Base-by-base conservation (phyloP, 345 rosid species). In the Brassica nigra region DNA sequence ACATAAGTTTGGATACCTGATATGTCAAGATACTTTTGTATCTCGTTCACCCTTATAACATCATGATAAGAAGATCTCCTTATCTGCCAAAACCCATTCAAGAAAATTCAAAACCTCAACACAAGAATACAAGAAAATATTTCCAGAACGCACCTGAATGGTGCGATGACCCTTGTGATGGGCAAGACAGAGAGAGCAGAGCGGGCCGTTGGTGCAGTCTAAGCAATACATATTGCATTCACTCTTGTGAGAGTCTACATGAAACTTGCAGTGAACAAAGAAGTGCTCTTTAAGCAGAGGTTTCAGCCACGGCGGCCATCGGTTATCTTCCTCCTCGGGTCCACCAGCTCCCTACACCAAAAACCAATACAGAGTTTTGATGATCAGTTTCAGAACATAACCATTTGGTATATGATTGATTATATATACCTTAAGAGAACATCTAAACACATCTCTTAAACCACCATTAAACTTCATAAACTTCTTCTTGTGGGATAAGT, bases 11-110 rank as follows among this genome's bases (percentile, higher is more conserved):
- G 98, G 28, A 96, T 88, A 9, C 95, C 95, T 6, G 89, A 75
- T 39, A 96, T 92, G 82, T 93, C 97, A 78, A 96, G 75, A 64
- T 88, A 86, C 80, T 91, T 96, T 85, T 92, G 95, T 57, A 96
- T 90, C 85, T 96, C 99, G 33, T 88, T 83, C 20, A 93, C 98
- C 70, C 99, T 88, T n/a, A 93, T 92, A 68, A 96, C 99, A 86
- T 93, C 98, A 84, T 96, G 99, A 88, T 96, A 96, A 0, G 98
- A 96, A 2, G 99, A 96, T 78, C 99, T 90, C 87, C 99, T 88
- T 85, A 96, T 96, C 99, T 93, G 85, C 74, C 63, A 63, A 15
- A 59, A 47, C 34, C 57, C 62, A 81, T 52, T 8, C 66, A 66
- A 65, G 57, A 61, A 28, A 55, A 61, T 1, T 65, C 75, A 78